These are phyloP conservation scores for Penicillium psychrofluorescens DNA, from an alignment of 495 filamentous ascomycete genomes.

Conservation along the genomic window DNA sequence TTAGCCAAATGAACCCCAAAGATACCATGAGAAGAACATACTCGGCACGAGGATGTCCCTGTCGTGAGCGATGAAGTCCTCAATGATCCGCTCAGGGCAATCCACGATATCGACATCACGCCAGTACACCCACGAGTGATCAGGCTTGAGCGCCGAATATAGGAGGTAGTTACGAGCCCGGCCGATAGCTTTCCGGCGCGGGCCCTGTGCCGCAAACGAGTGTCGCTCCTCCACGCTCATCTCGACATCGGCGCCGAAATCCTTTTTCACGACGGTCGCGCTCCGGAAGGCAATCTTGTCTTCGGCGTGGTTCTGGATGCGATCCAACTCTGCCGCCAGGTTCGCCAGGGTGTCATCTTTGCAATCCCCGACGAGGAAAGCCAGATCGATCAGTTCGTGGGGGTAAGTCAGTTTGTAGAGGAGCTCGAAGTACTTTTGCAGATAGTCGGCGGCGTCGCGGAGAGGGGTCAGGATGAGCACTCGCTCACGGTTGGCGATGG, in stretches of 20 bases:
- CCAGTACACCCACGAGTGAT: constrained; percentile 99
- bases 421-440: constrained; percentile 88
- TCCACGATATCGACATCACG: constrained; percentile 94
- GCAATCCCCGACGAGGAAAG: constrained; percentile 87
- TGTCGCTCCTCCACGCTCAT: constrained; percentile 79
- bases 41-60: constrained; percentile 91
- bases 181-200: constrained; percentile 84
- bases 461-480: constrained; percentile 93
- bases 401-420: constrained; percentile 87
- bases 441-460: constrained; percentile 75
- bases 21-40: constrained; percentile 40
- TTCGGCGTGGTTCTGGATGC: constrained; percentile 77
- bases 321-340: constrained; percentile 72
- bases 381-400: constrained; percentile 90
- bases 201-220: constrained; percentile 79
- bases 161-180: constrained; percentile 89
- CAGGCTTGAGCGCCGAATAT: constrained; percentile 72
- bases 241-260: constrained; percentile 65
- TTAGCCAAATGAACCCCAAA: constrained; percentile 13
- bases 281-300: constrained; percentile 70
- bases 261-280: constrained; percentile 76
- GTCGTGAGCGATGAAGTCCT: constrained; percentile 93
- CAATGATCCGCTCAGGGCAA: constrained; percentile 76
- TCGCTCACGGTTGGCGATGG: constrained; percentile 71
- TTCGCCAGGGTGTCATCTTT: constrained; percentile 82